These are phyloP conservation scores for Talaromyces albobiverticillius DNA, from an alignment of 2,329 filamentous ascomycete species.

Conservation along the genomic window DNA sequence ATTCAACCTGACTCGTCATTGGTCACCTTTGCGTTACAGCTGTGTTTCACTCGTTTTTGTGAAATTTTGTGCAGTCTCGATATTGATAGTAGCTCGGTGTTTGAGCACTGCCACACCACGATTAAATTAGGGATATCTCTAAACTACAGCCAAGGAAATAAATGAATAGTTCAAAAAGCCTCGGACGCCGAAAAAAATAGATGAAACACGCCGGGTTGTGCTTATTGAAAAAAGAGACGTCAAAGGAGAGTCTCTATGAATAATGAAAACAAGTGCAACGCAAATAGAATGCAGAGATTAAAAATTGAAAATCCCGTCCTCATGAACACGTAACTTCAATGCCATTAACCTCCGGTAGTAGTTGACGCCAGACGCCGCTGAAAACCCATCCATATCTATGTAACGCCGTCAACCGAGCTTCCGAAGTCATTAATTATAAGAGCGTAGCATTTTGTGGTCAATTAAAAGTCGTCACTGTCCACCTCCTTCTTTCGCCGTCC, in stretches of 20 bases:
- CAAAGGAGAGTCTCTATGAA: neutral
- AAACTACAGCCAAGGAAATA: neutral
- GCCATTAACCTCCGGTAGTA: neutral
- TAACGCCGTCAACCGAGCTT: neutral
- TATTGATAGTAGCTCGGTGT: too few relatives aligned
- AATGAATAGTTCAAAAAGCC: neutral
- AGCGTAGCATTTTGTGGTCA: neutral
- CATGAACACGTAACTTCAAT: neutral
- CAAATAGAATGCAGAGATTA: neutral
- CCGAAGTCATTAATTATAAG: neutral
- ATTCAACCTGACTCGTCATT: neutral
- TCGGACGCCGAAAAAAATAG: neutral
- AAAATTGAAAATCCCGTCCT: neutral
- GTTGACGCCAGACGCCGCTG: neutral
- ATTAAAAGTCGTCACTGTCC: slow-evolving; percentile 27
- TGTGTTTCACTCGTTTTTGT: neutral
- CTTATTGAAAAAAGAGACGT: neutral
- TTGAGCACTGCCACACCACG: too few relatives aligned
- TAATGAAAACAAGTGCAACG: neutral
- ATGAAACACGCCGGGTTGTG: neutral
- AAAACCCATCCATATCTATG: neutral
- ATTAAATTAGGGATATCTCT: neutral
- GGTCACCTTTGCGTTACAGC: neutral
- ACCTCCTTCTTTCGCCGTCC: slow-evolving; percentile 48
- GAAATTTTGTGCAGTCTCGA: too few relatives aligned